These are phyloP conservation scores for Fallopia convolvulus DNA, from an alignment of 148 eudicot species.

Conservation along the genomic window DNA sequence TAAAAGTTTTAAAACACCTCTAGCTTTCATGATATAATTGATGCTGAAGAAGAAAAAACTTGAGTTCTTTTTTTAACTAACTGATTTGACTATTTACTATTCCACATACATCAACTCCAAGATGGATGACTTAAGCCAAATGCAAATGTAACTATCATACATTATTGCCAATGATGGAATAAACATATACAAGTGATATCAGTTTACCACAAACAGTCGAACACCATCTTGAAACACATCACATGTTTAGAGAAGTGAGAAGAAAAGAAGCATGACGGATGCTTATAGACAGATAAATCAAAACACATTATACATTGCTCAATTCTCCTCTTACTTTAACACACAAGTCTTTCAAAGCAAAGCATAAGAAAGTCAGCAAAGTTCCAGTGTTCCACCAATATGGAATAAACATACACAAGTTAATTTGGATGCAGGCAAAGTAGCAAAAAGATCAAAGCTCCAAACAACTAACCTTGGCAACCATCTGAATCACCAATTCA, in stretches of 20 bases:
- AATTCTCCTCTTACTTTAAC: not conserved
- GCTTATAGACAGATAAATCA: not conserved
- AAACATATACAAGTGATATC: not conserved
- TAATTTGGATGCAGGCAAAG: not conserved
- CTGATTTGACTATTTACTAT: not conserved
- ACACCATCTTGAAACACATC: not conserved
- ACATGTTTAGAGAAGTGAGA: not conserved
- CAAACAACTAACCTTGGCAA: conserved; percentile 53
- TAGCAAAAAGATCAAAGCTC: not conserved
- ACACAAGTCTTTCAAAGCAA: not conserved
- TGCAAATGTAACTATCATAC: not conserved
- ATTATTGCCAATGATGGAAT: too few relatives aligned
- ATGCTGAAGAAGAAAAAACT: not conserved
- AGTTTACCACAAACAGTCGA: not conserved
- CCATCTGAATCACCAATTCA: conserved; percentile 64
- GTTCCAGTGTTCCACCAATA: not conserved
- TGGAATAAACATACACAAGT: not conserved
- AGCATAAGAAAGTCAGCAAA: not conserved
- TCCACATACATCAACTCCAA: not conserved
- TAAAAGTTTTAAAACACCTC: not conserved
- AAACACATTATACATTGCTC: not conserved
- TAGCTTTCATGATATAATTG: not conserved
- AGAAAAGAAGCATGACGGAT: not conserved
- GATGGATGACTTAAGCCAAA: not conserved
- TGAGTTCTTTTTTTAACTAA: not conserved